phyloP scores from a whole-genome alignment of 2,329 filamentous ascomycete genomes.

The Escovopsis weberi region DNA sequence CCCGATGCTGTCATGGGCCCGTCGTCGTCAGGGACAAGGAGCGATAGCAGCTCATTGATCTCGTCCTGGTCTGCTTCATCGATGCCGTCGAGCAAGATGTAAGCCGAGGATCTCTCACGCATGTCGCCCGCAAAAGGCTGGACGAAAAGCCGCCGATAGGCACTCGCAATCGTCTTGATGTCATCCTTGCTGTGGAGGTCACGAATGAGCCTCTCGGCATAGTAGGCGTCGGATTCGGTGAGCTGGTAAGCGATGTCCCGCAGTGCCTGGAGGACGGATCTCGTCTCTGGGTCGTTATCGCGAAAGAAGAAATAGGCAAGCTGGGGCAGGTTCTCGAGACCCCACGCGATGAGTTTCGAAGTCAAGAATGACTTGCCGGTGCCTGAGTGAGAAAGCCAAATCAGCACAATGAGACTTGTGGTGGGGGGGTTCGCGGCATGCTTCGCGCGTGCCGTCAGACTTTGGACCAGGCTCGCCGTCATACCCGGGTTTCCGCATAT shows the following conservation, averaged over 20 bases:
- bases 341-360: conserved; percentile 27
- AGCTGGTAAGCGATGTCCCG: conserved; percentile 32
- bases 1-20: conserved; percentile 7
- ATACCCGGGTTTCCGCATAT: conserved; percentile 28
- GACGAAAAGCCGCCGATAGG: conserved; percentile 26
- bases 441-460: too few relatives aligned
- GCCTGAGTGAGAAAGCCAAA: conserved; percentile 9
- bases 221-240: conserved; percentile 29
- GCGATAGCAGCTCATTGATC: conserved; percentile 21
- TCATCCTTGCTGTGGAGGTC: conserved; percentile 22
- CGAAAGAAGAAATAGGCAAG: conserved; percentile 34
- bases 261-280: conserved; percentile 29
- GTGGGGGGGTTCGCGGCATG: neutral
- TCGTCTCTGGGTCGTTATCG: conserved; percentile 29
- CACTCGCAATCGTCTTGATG: conserved; percentile 28
- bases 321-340: conserved; percentile 18
- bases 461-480: too few relatives aligned
- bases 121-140: conserved; percentile 22
- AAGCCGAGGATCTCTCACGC: conserved; percentile 19
- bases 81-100: conserved; percentile 31
- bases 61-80: conserved; percentile 29
- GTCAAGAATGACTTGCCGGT: conserved; percentile 33
- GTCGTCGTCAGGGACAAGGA: conserved; percentile 16
- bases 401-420: neutral
- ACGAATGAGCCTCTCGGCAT: conserved; percentile 25